These are phyloP conservation scores for Globisporangium okanoganense DNA, from an alignment of 352 stramenopile genomes.

Conservation along the genomic window DNA sequence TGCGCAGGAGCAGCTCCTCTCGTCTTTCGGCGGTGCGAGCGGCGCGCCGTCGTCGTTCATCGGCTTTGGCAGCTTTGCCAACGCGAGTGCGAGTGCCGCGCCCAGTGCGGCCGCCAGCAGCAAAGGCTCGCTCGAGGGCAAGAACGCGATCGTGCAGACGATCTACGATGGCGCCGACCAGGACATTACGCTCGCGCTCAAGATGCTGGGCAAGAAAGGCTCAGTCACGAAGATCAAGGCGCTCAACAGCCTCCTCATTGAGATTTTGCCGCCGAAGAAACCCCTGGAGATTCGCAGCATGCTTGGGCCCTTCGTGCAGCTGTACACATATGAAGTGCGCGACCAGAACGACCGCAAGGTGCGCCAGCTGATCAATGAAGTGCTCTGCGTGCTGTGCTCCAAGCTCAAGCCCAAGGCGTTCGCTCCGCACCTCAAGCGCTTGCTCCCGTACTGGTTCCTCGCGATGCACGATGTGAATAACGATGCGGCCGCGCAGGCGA, in stretches of 20 bases:
- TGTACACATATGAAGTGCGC: constrained; percentile 77
- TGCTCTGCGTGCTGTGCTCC: constrained; percentile 44
- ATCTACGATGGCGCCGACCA: constrained; percentile 82
- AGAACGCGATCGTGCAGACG: constrained; percentile 25
- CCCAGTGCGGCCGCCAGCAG: constrained; percentile 13
- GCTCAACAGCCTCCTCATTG: constrained; percentile 49
- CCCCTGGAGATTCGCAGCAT: constrained; percentile 58
- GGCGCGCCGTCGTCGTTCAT: constrained; percentile 44
- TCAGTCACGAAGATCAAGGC: constrained; percentile 81
- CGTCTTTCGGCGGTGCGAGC: constrained; percentile 19
- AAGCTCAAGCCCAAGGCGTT: constrained; percentile 77
- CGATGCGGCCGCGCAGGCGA: constrained; percentile 48
- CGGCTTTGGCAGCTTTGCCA: constrained; percentile 68
- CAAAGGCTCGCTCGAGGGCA: background rate
- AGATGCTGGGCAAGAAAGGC: constrained; percentile 85
- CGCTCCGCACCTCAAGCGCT: constrained; percentile 54
- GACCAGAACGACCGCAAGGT: constrained; percentile 85
- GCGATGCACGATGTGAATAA: constrained; percentile 74
- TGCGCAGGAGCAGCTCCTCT: constrained; percentile 58
- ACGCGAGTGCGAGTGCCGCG: constrained; percentile 12
- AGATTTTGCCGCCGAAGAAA: constrained; percentile 60
- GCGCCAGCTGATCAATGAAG: constrained; percentile 69
- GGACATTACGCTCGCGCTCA: constrained; percentile 72
- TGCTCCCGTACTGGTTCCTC: constrained; percentile 78
- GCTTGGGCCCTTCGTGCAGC: constrained; percentile 72